Evolutionary conservation across 768 basidiomycete genomes (phyloP).

Genomic region (Panaeolus papilionaceus): DNA sequence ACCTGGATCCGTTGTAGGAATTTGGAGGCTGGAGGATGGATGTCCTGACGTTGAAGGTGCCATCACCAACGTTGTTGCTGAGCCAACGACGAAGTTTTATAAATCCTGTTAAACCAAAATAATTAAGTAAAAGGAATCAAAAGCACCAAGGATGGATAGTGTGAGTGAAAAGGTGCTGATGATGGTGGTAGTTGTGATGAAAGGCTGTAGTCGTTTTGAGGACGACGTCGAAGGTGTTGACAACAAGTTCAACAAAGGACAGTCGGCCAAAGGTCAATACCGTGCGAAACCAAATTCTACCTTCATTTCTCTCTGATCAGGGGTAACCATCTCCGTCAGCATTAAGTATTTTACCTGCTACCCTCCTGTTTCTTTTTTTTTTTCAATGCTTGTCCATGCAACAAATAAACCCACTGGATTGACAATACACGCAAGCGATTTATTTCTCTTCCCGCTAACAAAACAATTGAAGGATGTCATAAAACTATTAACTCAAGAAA

Average conservation of each 20-base stretch:
- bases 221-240: constrained; percentile 17
- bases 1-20: constrained; percentile 28
- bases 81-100: constrained; percentile 21
- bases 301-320: constrained; percentile 10
- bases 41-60: constrained; percentile 24
- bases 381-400: constrained; percentile 6
- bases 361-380: neutral
- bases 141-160: neutral
- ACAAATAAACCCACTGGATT: neutral
- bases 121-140: neutral
- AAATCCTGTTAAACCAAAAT: neutral
- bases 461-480: constrained; percentile 7
- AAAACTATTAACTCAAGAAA: neutral
- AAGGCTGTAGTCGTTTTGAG: constrained; percentile 12
- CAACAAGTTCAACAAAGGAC: constrained; percentile 16
- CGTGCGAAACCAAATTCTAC: constrained; percentile 5
- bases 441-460: neutral
- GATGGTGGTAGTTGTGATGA: constrained; percentile 12
- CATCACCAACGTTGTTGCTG: constrained; percentile 30
- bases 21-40: constrained; percentile 31
- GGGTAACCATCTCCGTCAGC: constrained; percentile 15
- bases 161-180: neutral
- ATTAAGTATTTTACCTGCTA: constrained; percentile 9
- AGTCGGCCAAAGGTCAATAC: constrained; percentile 7
- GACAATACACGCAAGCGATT: neutral